Percentiles rank a stretch among this genome's conserved stretches.
phyloP scores from a whole-genome alignment of 129 eudicot species.

The Tagetes patula region DNA sequence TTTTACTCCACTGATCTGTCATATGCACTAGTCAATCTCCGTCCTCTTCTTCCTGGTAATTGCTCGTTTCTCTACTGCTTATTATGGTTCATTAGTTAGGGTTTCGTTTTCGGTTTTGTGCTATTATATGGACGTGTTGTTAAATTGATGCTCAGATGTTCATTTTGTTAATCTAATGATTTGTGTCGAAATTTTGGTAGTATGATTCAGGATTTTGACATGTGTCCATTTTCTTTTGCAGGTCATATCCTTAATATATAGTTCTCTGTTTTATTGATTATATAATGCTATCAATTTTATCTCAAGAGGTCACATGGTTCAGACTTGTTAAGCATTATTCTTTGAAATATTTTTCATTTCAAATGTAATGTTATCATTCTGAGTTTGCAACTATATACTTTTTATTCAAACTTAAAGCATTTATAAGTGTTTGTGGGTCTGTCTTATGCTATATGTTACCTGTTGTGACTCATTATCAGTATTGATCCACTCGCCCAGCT shows the following conservation, averaged over 20 bases:
- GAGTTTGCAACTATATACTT: not conserved
- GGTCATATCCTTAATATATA: conserved; percentile 81
- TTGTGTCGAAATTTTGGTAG: not conserved
- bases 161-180: not conserved
- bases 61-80: not conserved
- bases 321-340: not conserved
- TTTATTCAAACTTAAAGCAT: not conserved
- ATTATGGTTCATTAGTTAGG: conserved; percentile 1
- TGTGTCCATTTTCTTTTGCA: conserved; percentile 38
- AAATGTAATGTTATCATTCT: not conserved
- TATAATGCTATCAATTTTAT: not conserved
- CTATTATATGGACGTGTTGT: not conserved
- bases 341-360: not conserved
- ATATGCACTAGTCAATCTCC: conserved; percentile 90
- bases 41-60: conserved; percentile 92
- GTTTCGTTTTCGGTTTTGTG: conserved; percentile 12
- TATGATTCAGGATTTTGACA: not conserved
- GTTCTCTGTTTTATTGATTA: conserved; percentile 1
- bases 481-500: not conserved
- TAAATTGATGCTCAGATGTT: not conserved
- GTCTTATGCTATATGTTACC: not conserved
- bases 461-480: not conserved
- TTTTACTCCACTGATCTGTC: conserved; percentile 82
- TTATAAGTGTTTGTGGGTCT: not conserved
- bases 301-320: not conserved